Evolutionary conservation across 257 asterid species (phyloP), one percentile per base, ranked within the genome.

Genomic region (Solanum chilense): DNA sequence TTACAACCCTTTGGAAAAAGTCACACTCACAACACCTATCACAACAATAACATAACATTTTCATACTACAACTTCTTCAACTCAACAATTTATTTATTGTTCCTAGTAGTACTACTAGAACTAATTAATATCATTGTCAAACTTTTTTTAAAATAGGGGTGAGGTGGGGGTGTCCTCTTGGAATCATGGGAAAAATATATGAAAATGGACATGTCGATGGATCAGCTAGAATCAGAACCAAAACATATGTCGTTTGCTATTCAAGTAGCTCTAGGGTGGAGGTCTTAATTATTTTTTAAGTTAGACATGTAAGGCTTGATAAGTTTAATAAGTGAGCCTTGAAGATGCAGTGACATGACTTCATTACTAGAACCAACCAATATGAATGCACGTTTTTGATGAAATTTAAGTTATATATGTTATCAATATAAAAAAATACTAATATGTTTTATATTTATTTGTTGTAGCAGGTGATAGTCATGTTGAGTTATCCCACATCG

Each of bases 291-390:
- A 37, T 5, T 15, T 13, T 78, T 78, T 27, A 78, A 56, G 18
- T 0, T 2, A 66, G 58, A 52, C 42, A 84, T 27, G 41, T 90
- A 90, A 0, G 94, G 94, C 87, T 89, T 86, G 87, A 95, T 91
- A n/a, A 89, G 87, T 16, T 90, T 93, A 42, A 90, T 52, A 83
- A 95, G 94, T 6, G 94, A 88, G 64, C 98, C 97, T 84, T 96
- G 93, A 62, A 95, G 91, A 91, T 94, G 98, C 81, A 90, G 96
- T 3, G 98, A 94, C 98, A 95, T 94, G 41, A 95, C 95, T 93
- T 95, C 96, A 58, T 93, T 93, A 88, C 96, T 95, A 44, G 97
- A 95, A 1, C 97, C 97, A 42, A 95, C 88, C 23, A 95, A 92
- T 87, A 42, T 42, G 83, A 23, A 76, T 41, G 23, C 60, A 76